These are phyloP conservation scores for Phytophthora pseudosyringae DNA, from an alignment of 352 stramenopile species.

Conservation along the genomic window DNA sequence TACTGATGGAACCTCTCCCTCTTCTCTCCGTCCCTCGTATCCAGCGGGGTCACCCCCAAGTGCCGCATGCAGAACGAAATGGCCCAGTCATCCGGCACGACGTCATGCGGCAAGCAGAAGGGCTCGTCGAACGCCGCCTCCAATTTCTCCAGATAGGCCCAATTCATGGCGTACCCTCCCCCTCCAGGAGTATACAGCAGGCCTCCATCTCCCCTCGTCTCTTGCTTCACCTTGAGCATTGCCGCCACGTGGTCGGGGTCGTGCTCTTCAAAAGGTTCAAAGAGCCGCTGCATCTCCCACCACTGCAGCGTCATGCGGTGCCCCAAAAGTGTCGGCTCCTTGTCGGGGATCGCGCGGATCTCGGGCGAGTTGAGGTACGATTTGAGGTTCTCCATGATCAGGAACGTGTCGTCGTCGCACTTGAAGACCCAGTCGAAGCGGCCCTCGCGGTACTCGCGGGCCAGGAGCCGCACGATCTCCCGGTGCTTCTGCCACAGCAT, in stretches of 20 bases:
- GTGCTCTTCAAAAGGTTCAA: constrained; percentile 74
- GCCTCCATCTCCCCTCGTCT: constrained; percentile 57
- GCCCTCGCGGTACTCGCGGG: constrained; percentile 62
- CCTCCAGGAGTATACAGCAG: constrained; percentile 87
- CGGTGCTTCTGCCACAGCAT: constrained; percentile 88
- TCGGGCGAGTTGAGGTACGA: constrained; percentile 61
- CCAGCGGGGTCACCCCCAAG: constrained; percentile 63
- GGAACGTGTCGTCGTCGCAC: constrained; percentile 89
- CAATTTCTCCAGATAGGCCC: constrained; percentile 75
- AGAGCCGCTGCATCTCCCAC: constrained; percentile 81
- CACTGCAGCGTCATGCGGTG: constrained; percentile 89
- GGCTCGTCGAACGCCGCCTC: constrained; percentile 74
- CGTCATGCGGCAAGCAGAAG: constrained; percentile 71
- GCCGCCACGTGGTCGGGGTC: constrained; percentile 60
- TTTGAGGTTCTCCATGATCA: constrained; percentile 89
- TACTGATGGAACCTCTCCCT: constrained; percentile 90
- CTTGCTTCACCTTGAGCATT: constrained; percentile 56
- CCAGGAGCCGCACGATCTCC: constrained; percentile 76
- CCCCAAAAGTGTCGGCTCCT: constrained; percentile 66
- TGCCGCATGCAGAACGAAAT: constrained; percentile 90
- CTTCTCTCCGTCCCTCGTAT: constrained; percentile 74
- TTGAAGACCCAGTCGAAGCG: constrained; percentile 91
- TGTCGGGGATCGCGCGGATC: constrained; percentile 40
- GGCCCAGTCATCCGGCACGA: constrained; percentile 86
- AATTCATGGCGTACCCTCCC: constrained; percentile 86